A percentile compares a stretch with the other conserved stretches of the same genome.
phyloP scores from a whole-genome alignment of 2,329 filamentous ascomycete species.

The Cordyceps cicadae region DNA sequence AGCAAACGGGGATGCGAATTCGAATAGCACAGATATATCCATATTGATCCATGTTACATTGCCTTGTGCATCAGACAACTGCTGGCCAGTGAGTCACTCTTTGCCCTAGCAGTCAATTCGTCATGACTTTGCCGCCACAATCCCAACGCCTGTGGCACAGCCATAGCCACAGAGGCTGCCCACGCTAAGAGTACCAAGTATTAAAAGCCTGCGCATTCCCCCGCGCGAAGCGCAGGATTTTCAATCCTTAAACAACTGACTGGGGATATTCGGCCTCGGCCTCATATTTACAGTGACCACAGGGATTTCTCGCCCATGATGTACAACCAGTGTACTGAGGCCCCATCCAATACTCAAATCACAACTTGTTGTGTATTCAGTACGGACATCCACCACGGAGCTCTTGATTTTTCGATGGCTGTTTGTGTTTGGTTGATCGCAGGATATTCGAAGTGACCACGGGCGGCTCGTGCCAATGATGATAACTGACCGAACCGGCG shows the following conservation, averaged over 20 bases:
- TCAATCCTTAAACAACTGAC: neutral
- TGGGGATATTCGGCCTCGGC: too few species aligned
- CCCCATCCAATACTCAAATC: constrained; percentile 3
- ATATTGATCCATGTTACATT: too few species aligned
- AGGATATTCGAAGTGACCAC: constrained; percentile 4
- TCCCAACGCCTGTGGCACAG: neutral
- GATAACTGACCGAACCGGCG: constrained; percentile 8
- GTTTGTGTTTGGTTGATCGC: constrained; percentile 9
- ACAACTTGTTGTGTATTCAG: constrained; percentile 1
- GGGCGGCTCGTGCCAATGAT: constrained; percentile 7
- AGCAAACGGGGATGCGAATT: too few species aligned
- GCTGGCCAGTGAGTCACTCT: too few species aligned
- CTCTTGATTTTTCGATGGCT: constrained; percentile 8
- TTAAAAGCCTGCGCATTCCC: too few species aligned
- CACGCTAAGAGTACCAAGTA: neutral
- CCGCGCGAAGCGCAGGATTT: neutral
- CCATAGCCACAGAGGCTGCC: neutral
- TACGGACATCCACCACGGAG: neutral
- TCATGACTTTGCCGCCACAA: constrained; percentile 2
- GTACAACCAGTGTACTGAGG: constrained; percentile 7
- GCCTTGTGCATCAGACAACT: too few species aligned
- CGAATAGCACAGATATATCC: too few species aligned
- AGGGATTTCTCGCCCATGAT: constrained; percentile 5
- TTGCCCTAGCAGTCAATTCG: too few species aligned
- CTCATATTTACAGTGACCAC: constrained; percentile 2